Evolutionary conservation across 805 yeast species (phyloP), one percentile per base, ranked within the genome.

Genomic region (Peterozyma xylosa): DNA sequence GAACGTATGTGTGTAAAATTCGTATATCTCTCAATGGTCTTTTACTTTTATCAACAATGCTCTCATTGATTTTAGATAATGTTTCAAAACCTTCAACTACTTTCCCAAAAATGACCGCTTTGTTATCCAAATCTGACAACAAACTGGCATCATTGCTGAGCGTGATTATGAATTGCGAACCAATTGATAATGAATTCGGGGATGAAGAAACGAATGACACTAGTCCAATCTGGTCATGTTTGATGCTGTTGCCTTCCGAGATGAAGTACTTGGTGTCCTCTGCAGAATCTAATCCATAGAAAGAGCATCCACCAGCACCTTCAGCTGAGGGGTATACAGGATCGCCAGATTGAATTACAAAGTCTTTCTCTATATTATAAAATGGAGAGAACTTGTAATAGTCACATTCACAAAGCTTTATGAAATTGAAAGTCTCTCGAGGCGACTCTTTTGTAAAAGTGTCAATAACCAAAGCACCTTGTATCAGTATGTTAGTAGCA

Each of bases 371-470:
- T 4, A 78, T 52, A 45, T 70, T 64, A 53, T 64, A 63, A 43
- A 80, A 70, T 5, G 80, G 78, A 14, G 71, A 58, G 51, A 71
- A 74, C 38, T 76, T 70, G 60, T 66, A 80, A 58, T 71, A 74
- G 45, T 73, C 69, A 34, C 64, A 50, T 52, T 72, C 66, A 60
- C 85, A 78, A 11, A 79, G 64, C 50, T 76, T 73, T 35, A 80
- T 45, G 53, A 80, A 80, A 52, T 74, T 74, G 43, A 53, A 56
- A 30, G 71, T 58, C 35, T 69, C 70, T 15, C 48, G 50, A 1
- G 73, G 73, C 3, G 68, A 62, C 6, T 55, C 51, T 9, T 64
- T 54, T 5, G 51, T 45, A 39, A 54, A 50, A 14, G 79, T 51
- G 48, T 80, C 86, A 9, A 79, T 56, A 9, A 76, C 80, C 7